Evolutionary conservation across 306 rosid species (phyloP).

Genomic region (Vigna hirtella): DNA sequence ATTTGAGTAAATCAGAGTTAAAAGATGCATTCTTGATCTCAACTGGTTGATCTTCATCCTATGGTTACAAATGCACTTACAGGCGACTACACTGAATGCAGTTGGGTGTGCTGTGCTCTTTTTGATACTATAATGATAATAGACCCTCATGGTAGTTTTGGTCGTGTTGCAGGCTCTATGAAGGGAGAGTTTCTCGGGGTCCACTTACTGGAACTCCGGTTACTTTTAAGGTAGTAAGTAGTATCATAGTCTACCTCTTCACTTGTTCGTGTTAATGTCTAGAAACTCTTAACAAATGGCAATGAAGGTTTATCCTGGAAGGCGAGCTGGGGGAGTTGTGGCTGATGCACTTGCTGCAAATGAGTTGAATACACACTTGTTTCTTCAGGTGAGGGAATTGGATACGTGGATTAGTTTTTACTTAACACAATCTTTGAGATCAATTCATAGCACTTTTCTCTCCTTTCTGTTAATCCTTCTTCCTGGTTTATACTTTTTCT

Average conservation of each 20-base stretch:
- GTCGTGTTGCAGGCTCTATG: slow-evolving; percentile 77
- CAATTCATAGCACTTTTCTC: not conserved
- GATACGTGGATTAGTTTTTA: not conserved
- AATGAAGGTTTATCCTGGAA: slow-evolving; percentile 90
- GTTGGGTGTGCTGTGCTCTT: not conserved
- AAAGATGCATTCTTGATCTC: no score
- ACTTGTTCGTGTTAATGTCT: slow-evolving; percentile 4
- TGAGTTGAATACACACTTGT: slow-evolving; percentile 83
- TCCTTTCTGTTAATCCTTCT: not conserved
- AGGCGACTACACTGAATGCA: not conserved
- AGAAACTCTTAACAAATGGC: not conserved
- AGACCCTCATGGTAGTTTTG: not conserved
- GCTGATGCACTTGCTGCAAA: slow-evolving; percentile 98
- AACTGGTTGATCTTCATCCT: not conserved
- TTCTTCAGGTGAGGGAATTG: slow-evolving; percentile 74
- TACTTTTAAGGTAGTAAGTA: slow-evolving; percentile 69
- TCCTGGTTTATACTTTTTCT: slow-evolving; percentile 26
- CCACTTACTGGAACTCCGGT: slow-evolving; percentile 71
- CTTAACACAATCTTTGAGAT: slow-evolving; percentile 35
- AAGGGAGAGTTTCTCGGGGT: slow-evolving; percentile 91
- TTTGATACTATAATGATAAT: not conserved
- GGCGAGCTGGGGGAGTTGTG: slow-evolving; percentile 80
- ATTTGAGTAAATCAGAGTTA: not conserved
- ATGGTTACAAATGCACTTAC: not conserved
- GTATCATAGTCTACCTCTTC: slow-evolving; percentile 1